These are phyloP conservation scores for Casuarina equisetifolia DNA, from an alignment of 306 rosid species.

Conservation along the genomic window DNA sequence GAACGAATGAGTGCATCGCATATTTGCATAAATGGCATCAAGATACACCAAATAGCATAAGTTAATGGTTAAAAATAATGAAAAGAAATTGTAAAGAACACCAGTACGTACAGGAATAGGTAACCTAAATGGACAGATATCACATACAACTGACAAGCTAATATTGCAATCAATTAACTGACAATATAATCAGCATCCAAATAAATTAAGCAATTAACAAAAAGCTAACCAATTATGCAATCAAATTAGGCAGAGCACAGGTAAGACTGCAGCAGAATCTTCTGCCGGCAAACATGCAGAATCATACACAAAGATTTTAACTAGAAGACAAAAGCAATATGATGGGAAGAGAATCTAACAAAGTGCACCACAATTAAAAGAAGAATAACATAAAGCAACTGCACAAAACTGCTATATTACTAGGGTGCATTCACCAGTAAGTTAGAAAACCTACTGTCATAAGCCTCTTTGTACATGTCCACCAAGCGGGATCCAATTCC, in stretches of 20 bases:
- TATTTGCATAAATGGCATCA: not conserved
- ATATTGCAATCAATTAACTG: not conserved
- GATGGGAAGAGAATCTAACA: not conserved
- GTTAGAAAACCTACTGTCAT: constrained; percentile 69
- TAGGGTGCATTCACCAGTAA: constrained; percentile 1
- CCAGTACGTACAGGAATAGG: not conserved
- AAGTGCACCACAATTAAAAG: not conserved
- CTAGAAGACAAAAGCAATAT: constrained; percentile 4
- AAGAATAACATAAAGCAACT: not conserved
- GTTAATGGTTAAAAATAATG: not conserved
- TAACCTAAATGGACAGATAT: not conserved
- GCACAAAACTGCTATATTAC: not conserved
- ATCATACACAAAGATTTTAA: not conserved
- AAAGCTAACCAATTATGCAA: constrained; percentile 1
- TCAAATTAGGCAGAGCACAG: not conserved
- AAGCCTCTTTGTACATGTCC: constrained; percentile 96
- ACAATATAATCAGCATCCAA: not conserved
- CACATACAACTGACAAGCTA: not conserved
- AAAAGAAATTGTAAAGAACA: not conserved
- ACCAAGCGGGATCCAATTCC: constrained; percentile 95
- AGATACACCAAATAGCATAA: not conserved
- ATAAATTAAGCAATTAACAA: not conserved
- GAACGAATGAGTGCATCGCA: not conserved
- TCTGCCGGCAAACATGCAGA: not conserved
- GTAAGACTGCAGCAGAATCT: constrained; percentile 1